phyloP scores from a whole-genome alignment of 768 basidiomycete species.

The Boletus sp. region DNA sequence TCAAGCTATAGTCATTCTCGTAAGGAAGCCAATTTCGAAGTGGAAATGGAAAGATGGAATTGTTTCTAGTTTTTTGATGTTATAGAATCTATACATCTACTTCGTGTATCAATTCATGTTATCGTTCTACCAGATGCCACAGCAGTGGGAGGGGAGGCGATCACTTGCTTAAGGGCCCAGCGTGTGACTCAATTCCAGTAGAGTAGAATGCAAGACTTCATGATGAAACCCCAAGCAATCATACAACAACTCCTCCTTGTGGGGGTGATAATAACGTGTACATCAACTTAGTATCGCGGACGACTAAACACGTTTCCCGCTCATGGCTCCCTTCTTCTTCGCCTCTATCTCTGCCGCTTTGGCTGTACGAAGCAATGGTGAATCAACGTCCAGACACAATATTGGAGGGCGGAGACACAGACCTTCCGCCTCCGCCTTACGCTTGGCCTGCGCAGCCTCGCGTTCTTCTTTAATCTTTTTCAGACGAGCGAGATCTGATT shows the following conservation, averaged over 20 bases:
- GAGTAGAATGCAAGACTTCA: neutral
- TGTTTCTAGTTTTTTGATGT: too few species aligned
- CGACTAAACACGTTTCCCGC: slow-evolving; percentile 37
- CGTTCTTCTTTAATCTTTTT: slow-evolving; percentile 84
- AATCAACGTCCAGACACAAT: neutral
- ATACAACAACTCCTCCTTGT: neutral
- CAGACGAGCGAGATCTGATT: slow-evolving; percentile 82
- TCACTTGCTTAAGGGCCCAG: too few species aligned
- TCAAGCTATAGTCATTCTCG: neutral
- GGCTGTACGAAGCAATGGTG: slow-evolving; percentile 36
- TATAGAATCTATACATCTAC: too few species aligned
- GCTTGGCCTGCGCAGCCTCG: slow-evolving; percentile 81
- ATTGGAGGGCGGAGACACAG: slow-evolving; percentile 11
- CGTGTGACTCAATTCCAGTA: neutral
- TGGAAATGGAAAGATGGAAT: too few species aligned
- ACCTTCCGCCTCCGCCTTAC: slow-evolving; percentile 90
- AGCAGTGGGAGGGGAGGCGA: too few species aligned
- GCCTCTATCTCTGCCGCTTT: slow-evolving; percentile 62
- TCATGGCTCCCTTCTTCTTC: slow-evolving; percentile 46
- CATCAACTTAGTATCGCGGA: slow-evolving; percentile 12
- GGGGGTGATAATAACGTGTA: slow-evolving; percentile 2
- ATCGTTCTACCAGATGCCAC: too few species aligned
- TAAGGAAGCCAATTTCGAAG: too few species aligned
- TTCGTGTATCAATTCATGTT: too few species aligned
- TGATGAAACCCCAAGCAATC: neutral